phyloP scores from a whole-genome alignment of 768 basidiomycete species.

The Rhodocollybia butyracea region DNA sequence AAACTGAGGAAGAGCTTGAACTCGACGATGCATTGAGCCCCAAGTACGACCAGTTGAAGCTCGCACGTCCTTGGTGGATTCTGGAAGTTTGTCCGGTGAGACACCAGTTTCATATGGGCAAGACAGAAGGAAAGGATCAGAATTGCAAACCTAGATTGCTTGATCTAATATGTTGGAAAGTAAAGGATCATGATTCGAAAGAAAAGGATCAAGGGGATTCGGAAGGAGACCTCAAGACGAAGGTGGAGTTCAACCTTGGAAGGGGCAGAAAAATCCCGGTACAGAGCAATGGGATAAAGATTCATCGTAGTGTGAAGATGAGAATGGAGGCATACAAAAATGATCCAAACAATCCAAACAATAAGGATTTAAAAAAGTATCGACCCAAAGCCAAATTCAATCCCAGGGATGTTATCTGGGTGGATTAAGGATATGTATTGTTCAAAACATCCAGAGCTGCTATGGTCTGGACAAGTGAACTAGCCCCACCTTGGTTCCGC shows the following conservation, averaged over 20 bases:
- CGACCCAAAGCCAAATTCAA: too few species aligned
- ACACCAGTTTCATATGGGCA: slow-evolving; percentile 37
- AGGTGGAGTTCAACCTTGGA: slow-evolving; percentile 32
- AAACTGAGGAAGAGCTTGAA: slow-evolving; percentile 58
- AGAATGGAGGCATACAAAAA: slow-evolving; percentile 37
- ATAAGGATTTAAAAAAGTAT: too few species aligned
- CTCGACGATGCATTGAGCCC: slow-evolving; percentile 50
- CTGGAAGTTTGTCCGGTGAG: slow-evolving; percentile 50
- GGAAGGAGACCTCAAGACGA: too few species aligned
- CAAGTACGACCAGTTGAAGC: slow-evolving; percentile 54
- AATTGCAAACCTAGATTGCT: too few species aligned
- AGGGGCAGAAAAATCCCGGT: slow-evolving; percentile 38
- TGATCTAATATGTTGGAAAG: too few species aligned
- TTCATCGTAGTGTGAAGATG: slow-evolving; percentile 45
- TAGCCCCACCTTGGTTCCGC: too few species aligned
- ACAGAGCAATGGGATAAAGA: slow-evolving; percentile 27
- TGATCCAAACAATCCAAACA: neutral
- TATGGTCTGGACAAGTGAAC: too few species aligned
- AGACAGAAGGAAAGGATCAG: too few species aligned
- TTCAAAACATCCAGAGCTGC: too few species aligned
- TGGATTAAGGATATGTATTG: too few species aligned
- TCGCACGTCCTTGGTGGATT: slow-evolving; percentile 57
- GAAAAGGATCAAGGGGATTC: too few species aligned
- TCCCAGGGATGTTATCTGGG: slow-evolving; percentile 1
- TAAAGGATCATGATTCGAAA: too few species aligned